Evolutionary conservation across 768 basidiomycete genomes (phyloP).

Genomic region (Cystofilobasidium macerans): DNA sequence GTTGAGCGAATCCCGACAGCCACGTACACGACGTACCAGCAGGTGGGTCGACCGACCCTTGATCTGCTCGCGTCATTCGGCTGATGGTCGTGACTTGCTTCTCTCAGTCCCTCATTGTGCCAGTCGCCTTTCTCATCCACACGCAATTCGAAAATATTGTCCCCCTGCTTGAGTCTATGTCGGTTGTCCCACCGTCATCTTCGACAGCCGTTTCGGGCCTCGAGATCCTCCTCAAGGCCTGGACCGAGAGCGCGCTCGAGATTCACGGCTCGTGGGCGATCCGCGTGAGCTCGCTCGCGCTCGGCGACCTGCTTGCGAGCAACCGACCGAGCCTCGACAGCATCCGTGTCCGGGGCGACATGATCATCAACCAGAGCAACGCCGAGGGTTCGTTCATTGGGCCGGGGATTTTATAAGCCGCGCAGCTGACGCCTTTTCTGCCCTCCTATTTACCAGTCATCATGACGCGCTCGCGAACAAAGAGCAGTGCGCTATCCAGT

Average conservation of each 20-base stretch:
- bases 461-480: slow-evolving; percentile 88
- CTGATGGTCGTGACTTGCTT: neutral
- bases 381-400: slow-evolving; percentile 16
- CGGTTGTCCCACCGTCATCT: slow-evolving; percentile 18
- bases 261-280: slow-evolving; percentile 93
- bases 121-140: slow-evolving; percentile 85
- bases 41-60: slow-evolving; percentile 44
- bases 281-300: slow-evolving; percentile 65
- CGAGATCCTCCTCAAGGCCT: slow-evolving; percentile 78
- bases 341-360: slow-evolving; percentile 77
- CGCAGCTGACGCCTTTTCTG: neutral
- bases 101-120: slow-evolving; percentile 68
- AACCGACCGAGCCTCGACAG: slow-evolving; percentile 51
- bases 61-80: neutral
- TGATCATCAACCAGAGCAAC: slow-evolving; percentile 56
- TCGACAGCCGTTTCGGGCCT: slow-evolving; percentile 51
- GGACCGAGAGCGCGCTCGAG: slow-evolving; percentile 89
- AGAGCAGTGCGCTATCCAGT: slow-evolving; percentile 57
- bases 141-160: slow-evolving; percentile 73
- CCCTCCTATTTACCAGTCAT: slow-evolving; percentile 52
- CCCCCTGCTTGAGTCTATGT: slow-evolving; percentile 58
- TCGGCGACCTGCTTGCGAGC: slow-evolving; percentile 56
- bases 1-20: slow-evolving; percentile 67
- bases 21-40: slow-evolving; percentile 80
- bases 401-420: no score